phyloP scores from a whole-genome alignment of 1,284 basidiomycete genomes.

The Sporisorium graminicola region DNA sequence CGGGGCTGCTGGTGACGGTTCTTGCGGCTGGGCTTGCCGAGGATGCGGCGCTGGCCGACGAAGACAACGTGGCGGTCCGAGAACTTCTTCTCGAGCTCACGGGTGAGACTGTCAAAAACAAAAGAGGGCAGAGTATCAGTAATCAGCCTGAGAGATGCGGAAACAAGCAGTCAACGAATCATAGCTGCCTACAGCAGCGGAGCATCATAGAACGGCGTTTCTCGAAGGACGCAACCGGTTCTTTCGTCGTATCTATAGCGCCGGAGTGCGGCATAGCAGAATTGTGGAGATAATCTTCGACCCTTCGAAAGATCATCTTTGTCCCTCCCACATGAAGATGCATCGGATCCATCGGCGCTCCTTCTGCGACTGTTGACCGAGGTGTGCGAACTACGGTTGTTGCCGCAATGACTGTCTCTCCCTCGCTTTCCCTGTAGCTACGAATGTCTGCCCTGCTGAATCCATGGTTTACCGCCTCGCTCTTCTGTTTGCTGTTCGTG shows the following conservation, averaged over 20 bases:
- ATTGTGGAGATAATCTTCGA: too few relatives aligned
- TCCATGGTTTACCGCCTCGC: background rate
- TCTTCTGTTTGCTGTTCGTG: slow-evolving; percentile 4
- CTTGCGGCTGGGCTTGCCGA: slow-evolving; percentile 95
- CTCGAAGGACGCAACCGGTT: too few relatives aligned
- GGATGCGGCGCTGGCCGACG: slow-evolving; percentile 97
- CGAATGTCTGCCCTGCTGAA: background rate
- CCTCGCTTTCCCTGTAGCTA: background rate
- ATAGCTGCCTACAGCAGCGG: slow-evolving; percentile 11
- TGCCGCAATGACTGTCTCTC: background rate
- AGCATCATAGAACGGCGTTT: background rate
- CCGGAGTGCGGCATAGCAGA: too few relatives aligned
- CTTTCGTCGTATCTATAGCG: too few relatives aligned
- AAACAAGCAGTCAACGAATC: too few relatives aligned
- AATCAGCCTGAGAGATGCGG: slow-evolving; percentile 4
- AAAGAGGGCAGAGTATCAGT: slow-evolving; percentile 14
- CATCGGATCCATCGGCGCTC: too few relatives aligned
- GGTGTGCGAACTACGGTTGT: too few relatives aligned
- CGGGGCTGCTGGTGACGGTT: slow-evolving; percentile 95
- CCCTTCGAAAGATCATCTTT: background rate
- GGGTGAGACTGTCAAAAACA: slow-evolving; percentile 81
- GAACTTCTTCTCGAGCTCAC: slow-evolving; percentile 99
- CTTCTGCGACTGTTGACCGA: too few relatives aligned
- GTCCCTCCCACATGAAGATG: too few relatives aligned
- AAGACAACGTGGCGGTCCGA: slow-evolving; percentile 98